phyloP scores from a whole-genome alignment of 2,329 filamentous ascomycete species.

The Rutstroemia sp. region DNA sequence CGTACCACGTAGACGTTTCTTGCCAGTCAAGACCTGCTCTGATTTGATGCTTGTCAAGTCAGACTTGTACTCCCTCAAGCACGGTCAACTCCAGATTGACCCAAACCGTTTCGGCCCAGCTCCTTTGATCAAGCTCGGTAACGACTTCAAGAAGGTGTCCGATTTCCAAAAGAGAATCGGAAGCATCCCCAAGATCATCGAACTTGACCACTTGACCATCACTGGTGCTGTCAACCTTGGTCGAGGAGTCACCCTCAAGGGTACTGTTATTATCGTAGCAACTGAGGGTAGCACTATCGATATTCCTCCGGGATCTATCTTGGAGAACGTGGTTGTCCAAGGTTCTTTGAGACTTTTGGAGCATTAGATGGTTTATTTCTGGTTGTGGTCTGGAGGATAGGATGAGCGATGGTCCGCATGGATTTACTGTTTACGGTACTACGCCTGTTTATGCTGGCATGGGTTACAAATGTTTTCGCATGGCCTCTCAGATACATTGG shows the following conservation, averaged over 20 bases:
- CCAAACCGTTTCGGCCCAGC: constrained; percentile 92
- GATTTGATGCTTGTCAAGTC: constrained; percentile 99
- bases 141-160: constrained; percentile 99
- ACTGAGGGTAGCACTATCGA: constrained; percentile 98
- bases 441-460: neutral
- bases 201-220: constrained; percentile 92
- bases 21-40: constrained; percentile 99
- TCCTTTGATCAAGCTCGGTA: constrained; percentile 95
- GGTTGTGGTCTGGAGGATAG: neutral
- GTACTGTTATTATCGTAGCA: constrained; percentile 97
- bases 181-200: constrained; percentile 83
- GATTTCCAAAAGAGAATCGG: constrained; percentile 87
- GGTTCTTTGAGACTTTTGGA: constrained; percentile 75
- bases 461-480: constrained; percentile 4
- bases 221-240: constrained; percentile 96
- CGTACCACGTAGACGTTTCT: constrained; percentile 92
- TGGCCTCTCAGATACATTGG: neutral
- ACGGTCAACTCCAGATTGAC: constrained; percentile 96
- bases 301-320: constrained; percentile 88
- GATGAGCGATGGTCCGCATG: constrained; percentile 1
- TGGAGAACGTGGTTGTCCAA: constrained; percentile 99
- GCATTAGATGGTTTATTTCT: constrained; percentile 40
- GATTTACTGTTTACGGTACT: constrained; percentile 5
- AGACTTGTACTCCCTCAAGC: constrained; percentile 96
- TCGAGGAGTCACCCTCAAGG: constrained; percentile 92